A percentile compares a stretch with the other conserved stretches of the same genome.
Evolutionary conservation across 2,329 filamentous ascomycete genomes (phyloP).

Genomic region (Pseudogymnoascus sp.): DNA sequence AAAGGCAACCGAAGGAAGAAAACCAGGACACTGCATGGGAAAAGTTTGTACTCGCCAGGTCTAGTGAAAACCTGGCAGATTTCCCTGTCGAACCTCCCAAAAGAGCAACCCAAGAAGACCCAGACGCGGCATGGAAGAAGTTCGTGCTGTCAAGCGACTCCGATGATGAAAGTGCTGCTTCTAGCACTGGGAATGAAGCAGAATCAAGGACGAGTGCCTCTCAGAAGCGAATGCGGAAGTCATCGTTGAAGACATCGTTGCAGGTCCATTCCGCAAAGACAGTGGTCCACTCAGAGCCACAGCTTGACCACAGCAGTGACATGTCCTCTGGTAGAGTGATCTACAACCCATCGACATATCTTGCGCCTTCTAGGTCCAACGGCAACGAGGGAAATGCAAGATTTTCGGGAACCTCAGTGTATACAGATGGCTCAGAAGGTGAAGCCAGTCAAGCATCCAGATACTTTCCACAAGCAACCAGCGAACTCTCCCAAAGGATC

Average conservation of each 20-base stretch:
- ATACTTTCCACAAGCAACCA: background rate
- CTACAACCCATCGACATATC: background rate
- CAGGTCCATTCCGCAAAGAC: background rate
- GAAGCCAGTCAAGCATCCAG: background rate
- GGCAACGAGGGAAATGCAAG: background rate
- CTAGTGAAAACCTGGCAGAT: background rate
- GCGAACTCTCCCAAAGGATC: background rate
- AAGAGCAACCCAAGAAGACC: conserved; percentile 12
- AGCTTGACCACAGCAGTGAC: background rate
- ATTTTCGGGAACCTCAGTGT: background rate
- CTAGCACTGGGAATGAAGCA: background rate
- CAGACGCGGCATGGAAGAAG: conserved; percentile 25
- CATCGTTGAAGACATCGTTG: background rate
- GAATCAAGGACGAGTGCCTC: background rate
- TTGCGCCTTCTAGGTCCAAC: background rate
- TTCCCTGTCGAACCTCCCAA: background rate
- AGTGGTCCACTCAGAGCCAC: background rate
- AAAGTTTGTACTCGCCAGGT: background rate
- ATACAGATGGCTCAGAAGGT: background rate
- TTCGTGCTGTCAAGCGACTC: conserved; percentile 26
- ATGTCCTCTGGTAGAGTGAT: background rate
- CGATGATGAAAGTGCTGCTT: background rate
- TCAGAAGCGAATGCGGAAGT: background rate
- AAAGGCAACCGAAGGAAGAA: background rate
- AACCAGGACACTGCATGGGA: background rate